A percentile compares a stretch with the other conserved stretches of the same genome.
Conservation (phyloP, 805 yeast genomes). For the Candida schatavii region DNA sequence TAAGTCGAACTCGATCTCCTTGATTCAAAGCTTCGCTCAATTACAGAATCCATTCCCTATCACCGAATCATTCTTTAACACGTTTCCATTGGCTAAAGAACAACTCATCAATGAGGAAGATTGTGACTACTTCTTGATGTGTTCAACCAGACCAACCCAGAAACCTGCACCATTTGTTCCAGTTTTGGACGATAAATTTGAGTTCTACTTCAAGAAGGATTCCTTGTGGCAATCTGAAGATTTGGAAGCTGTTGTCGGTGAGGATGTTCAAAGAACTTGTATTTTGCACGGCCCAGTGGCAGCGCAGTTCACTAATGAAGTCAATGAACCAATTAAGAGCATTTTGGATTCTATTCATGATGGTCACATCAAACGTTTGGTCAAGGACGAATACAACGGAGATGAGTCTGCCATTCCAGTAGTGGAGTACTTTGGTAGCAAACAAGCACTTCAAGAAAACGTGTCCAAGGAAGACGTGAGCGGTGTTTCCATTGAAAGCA, state of each 20-base stretch:
- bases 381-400: slow-evolving; percentile 67
- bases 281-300: slow-evolving; percentile 98
- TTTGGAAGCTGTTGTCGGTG: slow-evolving; percentile 91
- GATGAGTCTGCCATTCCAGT: slow-evolving; percentile 75
- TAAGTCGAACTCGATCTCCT: slow-evolving; percentile 51
- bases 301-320: slow-evolving; percentile 82
- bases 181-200: slow-evolving; percentile 88
- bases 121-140: slow-evolving; percentile 83
- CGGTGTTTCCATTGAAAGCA: slow-evolving; percentile 32
- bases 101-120: slow-evolving; percentile 95
- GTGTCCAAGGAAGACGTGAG: slow-evolving; percentile 23
- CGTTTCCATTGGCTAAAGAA: slow-evolving; percentile 69
- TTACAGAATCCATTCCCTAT: slow-evolving; percentile 65
- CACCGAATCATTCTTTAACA: slow-evolving; percentile 56
- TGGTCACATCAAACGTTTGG: slow-evolving; percentile 74
- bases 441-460: slow-evolving; percentile 39
- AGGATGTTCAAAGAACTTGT: slow-evolving; percentile 98
- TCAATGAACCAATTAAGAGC: slow-evolving; percentile 89
- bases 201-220: slow-evolving; percentile 96
- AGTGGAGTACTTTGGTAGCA: slow-evolving; percentile 86
- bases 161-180: slow-evolving; percentile 99
- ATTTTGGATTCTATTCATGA: slow-evolving; percentile 86
- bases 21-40: slow-evolving; percentile 70
- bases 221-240: slow-evolving; percentile 99
- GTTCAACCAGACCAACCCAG: slow-evolving; percentile 79